A percentile compares a stretch with the other conserved stretches of the same genome.
Evolutionary conservation across 2,329 filamentous ascomycete species (phyloP).

Genomic region (Furcasterigmium furcatum): DNA sequence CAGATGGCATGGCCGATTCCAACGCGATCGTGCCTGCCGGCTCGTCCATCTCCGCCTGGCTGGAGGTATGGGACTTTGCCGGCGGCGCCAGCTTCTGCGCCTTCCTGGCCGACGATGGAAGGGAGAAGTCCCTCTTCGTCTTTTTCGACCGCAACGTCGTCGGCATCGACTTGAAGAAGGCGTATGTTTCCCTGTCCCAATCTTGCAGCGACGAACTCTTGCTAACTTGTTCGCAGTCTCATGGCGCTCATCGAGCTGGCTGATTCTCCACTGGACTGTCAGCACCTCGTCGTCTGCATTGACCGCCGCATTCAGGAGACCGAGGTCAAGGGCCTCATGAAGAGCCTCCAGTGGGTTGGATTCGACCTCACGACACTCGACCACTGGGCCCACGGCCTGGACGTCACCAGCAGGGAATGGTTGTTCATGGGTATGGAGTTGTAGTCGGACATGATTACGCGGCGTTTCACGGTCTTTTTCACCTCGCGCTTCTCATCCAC

Average conservation of each 20-base stretch:
- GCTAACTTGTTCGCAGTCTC: slow-evolving; percentile 52
- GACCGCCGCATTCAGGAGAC: slow-evolving; percentile 65
- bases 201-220: slow-evolving; percentile 1
- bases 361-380: slow-evolving; percentile 81
- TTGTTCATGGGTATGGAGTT: slow-evolving; percentile 87
- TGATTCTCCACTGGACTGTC: slow-evolving; percentile 71
- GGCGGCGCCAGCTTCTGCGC: slow-evolving; percentile 82
- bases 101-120: slow-evolving; percentile 70
- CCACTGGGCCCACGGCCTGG: slow-evolving; percentile 63
- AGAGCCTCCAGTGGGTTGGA: slow-evolving; percentile 89
- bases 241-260: slow-evolving; percentile 90
- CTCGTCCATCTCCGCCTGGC: slow-evolving; percentile 54
- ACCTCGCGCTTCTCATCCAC: background rate
- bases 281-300: slow-evolving; percentile 75
- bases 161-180: slow-evolving; percentile 78
- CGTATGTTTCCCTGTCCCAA: slow-evolving; percentile 51
- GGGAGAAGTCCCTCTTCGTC: slow-evolving; percentile 75
- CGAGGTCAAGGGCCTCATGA: slow-evolving; percentile 66
- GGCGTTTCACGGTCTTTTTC: slow-evolving; percentile 4
- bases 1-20: slow-evolving; percentile 13
- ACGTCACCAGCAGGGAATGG: slow-evolving; percentile 75
- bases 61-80: slow-evolving; percentile 83
- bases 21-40: slow-evolving; percentile 16
- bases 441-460: slow-evolving; percentile 33
- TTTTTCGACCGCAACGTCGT: slow-evolving; percentile 76